phyloP scores from a whole-genome alignment of 352 stramenopile genomes.

The Phytophthora chlamydospora region DNA sequence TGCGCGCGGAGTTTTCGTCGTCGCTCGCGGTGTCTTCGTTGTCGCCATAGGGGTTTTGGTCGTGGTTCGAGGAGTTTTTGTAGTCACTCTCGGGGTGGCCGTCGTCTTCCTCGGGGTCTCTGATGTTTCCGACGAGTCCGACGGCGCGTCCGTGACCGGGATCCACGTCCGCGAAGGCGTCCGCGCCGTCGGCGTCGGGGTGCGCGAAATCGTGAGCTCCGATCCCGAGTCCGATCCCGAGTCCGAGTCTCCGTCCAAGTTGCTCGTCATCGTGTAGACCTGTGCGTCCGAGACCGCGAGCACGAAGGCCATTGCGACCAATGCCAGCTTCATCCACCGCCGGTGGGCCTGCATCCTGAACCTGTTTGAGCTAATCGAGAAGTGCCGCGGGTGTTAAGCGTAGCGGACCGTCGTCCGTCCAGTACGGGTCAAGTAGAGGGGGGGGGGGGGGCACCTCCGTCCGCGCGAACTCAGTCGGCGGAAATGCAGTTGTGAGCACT shows the following conservation, averaged over 20 bases:
- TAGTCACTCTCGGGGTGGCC: constrained; percentile 21
- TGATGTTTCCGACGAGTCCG: constrained; percentile 19
- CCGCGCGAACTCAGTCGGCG: constrained; percentile 9
- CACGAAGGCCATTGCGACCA: constrained; percentile 14
- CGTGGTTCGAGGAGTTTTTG: constrained; percentile 17
- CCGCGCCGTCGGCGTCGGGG: constrained; percentile 24
- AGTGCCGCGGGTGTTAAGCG: constrained; percentile 18
- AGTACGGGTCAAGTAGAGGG: constrained; percentile 1
- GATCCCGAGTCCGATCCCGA: not conserved
- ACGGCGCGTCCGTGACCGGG: constrained; percentile 26
- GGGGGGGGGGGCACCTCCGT: constrained; percentile 15
- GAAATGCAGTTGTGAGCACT: constrained; percentile 31
- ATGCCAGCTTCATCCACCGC: constrained; percentile 32
- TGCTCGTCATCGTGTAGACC: constrained; percentile 31
- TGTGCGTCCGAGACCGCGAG: constrained; percentile 15
- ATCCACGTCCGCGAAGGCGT: constrained; percentile 27
- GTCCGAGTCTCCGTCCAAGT: constrained; percentile 10
- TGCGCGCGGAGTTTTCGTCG: constrained; percentile 8
- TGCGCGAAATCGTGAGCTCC: constrained; percentile 1
- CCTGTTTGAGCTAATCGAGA: constrained; percentile 16
- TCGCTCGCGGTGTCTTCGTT: constrained; percentile 16
- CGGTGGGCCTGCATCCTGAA: constrained; percentile 29
- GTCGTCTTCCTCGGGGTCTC: constrained; percentile 21
- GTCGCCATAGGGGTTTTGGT: constrained; percentile 21
- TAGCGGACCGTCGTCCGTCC: constrained; percentile 17